Conservation (phyloP, 176 grass and related monocot species). For the Bonia amplexicaulis region DNA sequence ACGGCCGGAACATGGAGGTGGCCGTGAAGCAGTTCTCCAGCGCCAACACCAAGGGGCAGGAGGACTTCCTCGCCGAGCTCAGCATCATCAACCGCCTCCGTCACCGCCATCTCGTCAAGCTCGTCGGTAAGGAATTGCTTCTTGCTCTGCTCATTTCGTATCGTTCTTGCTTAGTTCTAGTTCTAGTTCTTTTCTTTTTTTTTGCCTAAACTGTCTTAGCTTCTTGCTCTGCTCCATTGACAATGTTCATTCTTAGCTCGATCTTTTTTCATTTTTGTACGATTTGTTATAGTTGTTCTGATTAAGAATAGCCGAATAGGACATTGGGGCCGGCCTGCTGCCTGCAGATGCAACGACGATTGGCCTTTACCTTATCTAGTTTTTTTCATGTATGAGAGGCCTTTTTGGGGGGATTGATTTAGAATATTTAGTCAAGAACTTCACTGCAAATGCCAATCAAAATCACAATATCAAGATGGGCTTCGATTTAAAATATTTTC, state of each 20-base stretch:
- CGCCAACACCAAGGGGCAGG: constrained; percentile 72
- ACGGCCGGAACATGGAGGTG: constrained; percentile 46
- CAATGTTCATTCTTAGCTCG: not conserved
- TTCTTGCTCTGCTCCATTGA: not conserved
- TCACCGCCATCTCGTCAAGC: constrained; percentile 75
- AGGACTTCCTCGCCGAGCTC: constrained; percentile 90
- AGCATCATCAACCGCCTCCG: constrained; percentile 90
- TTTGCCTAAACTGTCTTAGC: not conserved
- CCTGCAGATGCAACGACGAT: not conserved
- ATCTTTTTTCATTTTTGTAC: not conserved
- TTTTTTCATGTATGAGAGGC: not conserved
- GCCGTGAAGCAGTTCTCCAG: constrained; percentile 89
- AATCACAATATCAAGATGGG: not conserved
- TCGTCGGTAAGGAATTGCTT: constrained; percentile 42
- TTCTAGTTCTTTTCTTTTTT: not conserved
- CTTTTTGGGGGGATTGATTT: not conserved
- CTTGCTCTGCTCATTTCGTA: not conserved
- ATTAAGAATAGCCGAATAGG: not conserved
- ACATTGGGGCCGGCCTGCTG: not conserved
- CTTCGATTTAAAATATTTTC: not conserved
- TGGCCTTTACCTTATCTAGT: not conserved
- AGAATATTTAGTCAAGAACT: not conserved
- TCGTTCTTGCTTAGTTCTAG: not conserved
- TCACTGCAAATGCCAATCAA: not conserved
- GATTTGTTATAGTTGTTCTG: not conserved